Conservation (phyloP, 1,284 basidiomycete species). For the Apiotrichum laibachii region DNA sequence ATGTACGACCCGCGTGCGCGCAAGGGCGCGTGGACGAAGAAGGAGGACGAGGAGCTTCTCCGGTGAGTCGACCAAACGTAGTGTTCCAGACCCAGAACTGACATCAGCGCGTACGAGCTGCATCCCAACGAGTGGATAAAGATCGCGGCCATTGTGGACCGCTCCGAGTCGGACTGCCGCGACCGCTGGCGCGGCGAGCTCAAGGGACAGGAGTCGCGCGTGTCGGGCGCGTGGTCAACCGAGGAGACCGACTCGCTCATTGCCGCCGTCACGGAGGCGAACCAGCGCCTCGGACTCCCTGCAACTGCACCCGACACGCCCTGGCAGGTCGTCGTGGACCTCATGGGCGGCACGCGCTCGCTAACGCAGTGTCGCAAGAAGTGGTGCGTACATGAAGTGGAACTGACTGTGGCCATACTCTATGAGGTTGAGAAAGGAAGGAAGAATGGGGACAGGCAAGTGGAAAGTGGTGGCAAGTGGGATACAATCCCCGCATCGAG, state of each 20-base stretch:
- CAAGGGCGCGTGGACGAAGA: conserved; percentile 40
- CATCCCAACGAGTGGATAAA: conserved; percentile 38
- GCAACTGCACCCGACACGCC: conserved; percentile 25
- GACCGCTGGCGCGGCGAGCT: conserved; percentile 39
- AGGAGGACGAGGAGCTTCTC: conserved; percentile 37
- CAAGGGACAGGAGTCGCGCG: conserved; percentile 14
- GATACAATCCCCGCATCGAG: background rate
- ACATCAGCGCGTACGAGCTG: conserved; percentile 29
- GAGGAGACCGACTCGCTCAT: conserved; percentile 26
- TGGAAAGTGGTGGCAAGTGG: background rate
- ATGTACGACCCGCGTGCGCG: conserved; percentile 39
- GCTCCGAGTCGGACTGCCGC: conserved; percentile 39
- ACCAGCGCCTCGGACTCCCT: conserved; percentile 22
- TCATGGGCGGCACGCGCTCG: conserved; percentile 28
- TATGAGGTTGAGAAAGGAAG: too few relatives aligned
- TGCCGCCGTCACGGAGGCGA: conserved; percentile 23
- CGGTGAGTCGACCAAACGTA: conserved; percentile 20
- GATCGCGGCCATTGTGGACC: conserved; percentile 35
- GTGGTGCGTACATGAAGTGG: conserved; percentile 18
- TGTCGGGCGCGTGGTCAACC: conserved; percentile 26
- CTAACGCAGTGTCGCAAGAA: conserved; percentile 35
- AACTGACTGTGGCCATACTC: too few relatives aligned
- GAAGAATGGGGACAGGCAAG: too few relatives aligned
- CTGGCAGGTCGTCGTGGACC: conserved; percentile 31
- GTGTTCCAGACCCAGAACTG: background rate